A percentile compares a stretch with the other conserved stretches of the same genome.
Evolutionary conservation across 176 grass and related monocot species (phyloP).

Genomic region (Leersia perrieri): DNA sequence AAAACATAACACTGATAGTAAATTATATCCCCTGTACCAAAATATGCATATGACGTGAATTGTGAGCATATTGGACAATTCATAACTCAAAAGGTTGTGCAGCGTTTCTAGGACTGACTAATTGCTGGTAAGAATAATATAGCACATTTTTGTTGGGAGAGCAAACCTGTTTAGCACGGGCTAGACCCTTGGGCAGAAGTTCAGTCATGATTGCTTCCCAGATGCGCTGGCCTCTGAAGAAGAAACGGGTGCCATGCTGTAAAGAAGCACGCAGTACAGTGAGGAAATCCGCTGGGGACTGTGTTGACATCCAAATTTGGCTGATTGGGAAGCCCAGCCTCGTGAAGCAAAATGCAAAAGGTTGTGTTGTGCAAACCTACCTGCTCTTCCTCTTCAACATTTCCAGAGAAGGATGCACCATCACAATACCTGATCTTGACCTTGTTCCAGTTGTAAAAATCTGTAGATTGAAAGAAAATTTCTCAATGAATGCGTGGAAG

Average conservation of each 20-base stretch:
- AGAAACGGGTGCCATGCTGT: slow-evolving; percentile 54
- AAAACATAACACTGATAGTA: background rate
- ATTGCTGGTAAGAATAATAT: background rate
- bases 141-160: background rate
- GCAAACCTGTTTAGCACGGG: slow-evolving; percentile 60
- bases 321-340: no score
- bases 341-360: background rate
- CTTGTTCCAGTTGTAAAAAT: slow-evolving; percentile 96
- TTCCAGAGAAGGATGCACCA: slow-evolving; percentile 77
- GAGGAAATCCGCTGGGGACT: background rate
- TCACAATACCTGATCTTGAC: slow-evolving; percentile 90
- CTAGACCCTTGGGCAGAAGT: slow-evolving; percentile 59
- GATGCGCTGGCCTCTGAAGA: slow-evolving; percentile 73
- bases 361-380: slow-evolving; percentile 29
- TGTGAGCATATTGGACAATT: background rate
- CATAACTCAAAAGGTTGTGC: background rate
- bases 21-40: background rate
- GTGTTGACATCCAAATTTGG: no score
- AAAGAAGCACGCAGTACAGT: background rate
- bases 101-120: background rate
- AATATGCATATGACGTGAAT: background rate
- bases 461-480: slow-evolving; percentile 19
- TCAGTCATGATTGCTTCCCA: slow-evolving; percentile 64
- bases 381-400: slow-evolving; percentile 53
- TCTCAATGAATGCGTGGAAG: background rate